These are phyloP conservation scores for Verticillium dahliae DNA, from an alignment of 2,329 filamentous ascomycete genomes.

Conservation along the genomic window DNA sequence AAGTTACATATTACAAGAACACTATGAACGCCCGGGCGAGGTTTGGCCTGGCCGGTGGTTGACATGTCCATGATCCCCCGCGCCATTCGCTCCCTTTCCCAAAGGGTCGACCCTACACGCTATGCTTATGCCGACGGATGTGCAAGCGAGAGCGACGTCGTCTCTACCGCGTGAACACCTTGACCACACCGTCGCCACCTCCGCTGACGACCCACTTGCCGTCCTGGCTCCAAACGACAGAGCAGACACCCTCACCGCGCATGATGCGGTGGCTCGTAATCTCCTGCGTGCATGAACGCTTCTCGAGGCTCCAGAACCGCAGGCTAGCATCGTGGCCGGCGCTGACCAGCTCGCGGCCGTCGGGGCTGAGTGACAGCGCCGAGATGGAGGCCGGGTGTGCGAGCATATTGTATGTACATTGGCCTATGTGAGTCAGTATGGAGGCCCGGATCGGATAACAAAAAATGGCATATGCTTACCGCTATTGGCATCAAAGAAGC, in stretches of 20 bases:
- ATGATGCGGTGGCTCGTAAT: conserved; percentile 89
- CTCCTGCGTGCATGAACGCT: conserved; percentile 90
- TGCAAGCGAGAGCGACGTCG: background rate
- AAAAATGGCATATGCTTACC: conserved; percentile 52
- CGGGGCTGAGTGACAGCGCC: conserved; percentile 82
- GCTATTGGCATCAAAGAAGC: conserved; percentile 98
- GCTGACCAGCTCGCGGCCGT: conserved; percentile 89
- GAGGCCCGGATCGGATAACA: background rate
- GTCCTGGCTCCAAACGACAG: conserved; percentile 92
- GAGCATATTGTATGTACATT: conserved; percentile 99
- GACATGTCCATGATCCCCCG: background rate
- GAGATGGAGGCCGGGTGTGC: conserved; percentile 93
- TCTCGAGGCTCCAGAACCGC: conserved; percentile 95
- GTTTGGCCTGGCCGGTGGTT: background rate
- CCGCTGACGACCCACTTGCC: conserved; percentile 91
- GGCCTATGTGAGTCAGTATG: conserved; percentile 49
- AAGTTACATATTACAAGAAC: conserved; percentile 4
- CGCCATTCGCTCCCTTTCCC: background rate
- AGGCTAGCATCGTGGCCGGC: conserved; percentile 93
- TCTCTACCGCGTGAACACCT: conserved; percentile 66
- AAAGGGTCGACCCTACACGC: background rate
- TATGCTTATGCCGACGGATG: conserved; percentile 1
- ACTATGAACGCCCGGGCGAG: background rate
- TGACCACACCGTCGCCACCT: conserved; percentile 91
- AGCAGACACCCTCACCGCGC: conserved; percentile 92